Conservation (phyloP, 148 eudicot genomes). For the Chenopodium album region DNA sequence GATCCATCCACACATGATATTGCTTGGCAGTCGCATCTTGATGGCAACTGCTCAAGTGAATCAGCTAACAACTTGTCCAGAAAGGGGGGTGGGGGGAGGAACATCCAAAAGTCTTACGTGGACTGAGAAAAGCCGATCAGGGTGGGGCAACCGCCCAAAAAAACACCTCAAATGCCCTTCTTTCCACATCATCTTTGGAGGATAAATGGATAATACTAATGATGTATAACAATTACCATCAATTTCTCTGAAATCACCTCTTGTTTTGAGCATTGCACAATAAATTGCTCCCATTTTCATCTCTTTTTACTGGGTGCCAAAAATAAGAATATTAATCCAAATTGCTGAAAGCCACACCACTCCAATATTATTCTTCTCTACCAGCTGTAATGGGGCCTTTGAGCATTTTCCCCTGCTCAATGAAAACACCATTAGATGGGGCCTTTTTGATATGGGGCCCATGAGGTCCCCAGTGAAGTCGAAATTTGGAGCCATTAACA, state of each 20-base stretch:
- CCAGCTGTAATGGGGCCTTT: constrained; percentile 25
- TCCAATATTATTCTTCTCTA: background rate
- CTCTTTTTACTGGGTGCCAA: background rate
- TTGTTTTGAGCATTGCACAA: background rate
- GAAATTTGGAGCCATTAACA: constrained; percentile 12
- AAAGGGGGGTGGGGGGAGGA: background rate
- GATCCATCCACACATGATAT: background rate
- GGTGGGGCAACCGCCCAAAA: constrained; percentile 17
- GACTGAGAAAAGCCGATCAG: background rate
- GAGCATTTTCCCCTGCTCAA: background rate
- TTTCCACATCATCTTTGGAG: constrained; percentile 16
- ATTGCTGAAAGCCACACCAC: background rate
- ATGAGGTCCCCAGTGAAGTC: constrained; percentile 13
- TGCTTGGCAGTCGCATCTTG: background rate
- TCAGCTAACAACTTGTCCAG: constrained; percentile 5
- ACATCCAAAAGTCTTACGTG: constrained; percentile 5
- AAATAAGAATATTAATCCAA: background rate
- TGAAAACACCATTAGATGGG: constrained; percentile 14
- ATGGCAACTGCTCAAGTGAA: constrained; percentile 9
- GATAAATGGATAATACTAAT: constrained; percentile 13
- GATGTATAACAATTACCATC: constrained; percentile 8
- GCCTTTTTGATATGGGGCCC: constrained; percentile 15
- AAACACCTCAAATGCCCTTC: constrained; percentile 5
- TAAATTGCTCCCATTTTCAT: background rate
- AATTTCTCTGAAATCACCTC: constrained; percentile 15